Evolutionary conservation across 352 stramenopile genomes (phyloP), one percentile per base, ranked within the genome.

Genomic region (Phytophthora macrochlamydospora): DNA sequence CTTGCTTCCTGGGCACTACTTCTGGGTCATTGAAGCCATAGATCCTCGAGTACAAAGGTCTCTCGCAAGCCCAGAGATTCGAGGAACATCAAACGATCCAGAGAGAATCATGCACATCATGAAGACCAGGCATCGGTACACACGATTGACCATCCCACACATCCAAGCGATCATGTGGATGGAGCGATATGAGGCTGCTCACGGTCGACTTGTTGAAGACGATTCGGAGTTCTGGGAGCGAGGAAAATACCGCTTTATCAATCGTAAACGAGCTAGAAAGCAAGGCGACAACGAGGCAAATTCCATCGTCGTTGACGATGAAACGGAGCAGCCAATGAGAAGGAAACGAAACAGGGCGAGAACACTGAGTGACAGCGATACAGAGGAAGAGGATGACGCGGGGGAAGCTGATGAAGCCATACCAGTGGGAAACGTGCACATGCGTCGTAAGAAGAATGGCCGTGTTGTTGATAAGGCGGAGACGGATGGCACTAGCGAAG

Each of bases 141-240:
- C 57, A 9, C 11, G 24, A 12, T 13, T 65, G 4, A 63, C 46
- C 11, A 38, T 52, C 35, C 57, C 4, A 12, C 24, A 49, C 35
- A 50, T 89, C n/a, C 73, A 84, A 62, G 75, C 70, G 2, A 75
- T 82, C 7, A 49, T 86, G 7, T 89, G 76, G 76, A 52, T 86
- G 18, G 73, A 80, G 48, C 63, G 67, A 50, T 86, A 76, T 56
- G 74, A 75, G 54, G 65, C 43, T 8, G 18, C 68, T 9, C 67
- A 71, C 48, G 73, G 71, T 8, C 52, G 53, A 9, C 59, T 72
- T 42, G 40, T 57, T 49, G 65, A 66, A 7, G 49, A 57, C 13
- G 65, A 69, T 13, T 49, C 43, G 2, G 43, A 49, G 43, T 52
- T 38, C 29, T 52, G 12, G 61, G 52, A 44, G 55, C 49, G 1